A percentile compares a stretch with the other conserved stretches of the same genome.
Conservation (phyloP, 345 rosid species). For the Acer yangbiense region DNA sequence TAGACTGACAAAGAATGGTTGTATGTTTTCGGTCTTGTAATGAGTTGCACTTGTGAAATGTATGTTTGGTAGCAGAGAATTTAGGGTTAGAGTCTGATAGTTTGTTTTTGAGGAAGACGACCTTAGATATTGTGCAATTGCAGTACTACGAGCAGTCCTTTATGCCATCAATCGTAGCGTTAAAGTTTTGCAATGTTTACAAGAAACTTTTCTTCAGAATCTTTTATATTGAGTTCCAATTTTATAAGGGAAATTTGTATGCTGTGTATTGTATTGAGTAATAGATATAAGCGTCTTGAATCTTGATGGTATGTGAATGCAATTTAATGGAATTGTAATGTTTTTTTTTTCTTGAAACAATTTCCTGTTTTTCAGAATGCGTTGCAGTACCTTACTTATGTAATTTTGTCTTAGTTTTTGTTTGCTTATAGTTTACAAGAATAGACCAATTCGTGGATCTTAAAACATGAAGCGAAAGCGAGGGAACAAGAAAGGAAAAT, state of each 20-base stretch:
- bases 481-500: constrained; percentile 64
- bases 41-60: neutral
- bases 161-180: neutral
- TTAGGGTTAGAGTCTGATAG: neutral
- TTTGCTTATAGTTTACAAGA: constrained; percentile 11
- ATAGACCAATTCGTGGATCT: constrained; percentile 10
- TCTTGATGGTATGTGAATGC: neutral
- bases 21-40: neutral
- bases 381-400: neutral
- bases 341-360: neutral
- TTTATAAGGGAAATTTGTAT: neutral
- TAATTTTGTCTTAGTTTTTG: neutral
- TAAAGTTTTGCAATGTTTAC: neutral
- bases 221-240: neutral
- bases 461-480: constrained; percentile 67
- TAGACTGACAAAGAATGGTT: neutral
- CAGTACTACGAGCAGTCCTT: neutral
- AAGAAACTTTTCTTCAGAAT: neutral
- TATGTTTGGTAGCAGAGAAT: neutral
- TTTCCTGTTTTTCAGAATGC: neutral
- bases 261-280: neutral
- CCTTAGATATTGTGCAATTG: too few relatives aligned
- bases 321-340: neutral
- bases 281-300: neutral
- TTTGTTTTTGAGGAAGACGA: too few relatives aligned